Evolutionary conservation across 2,329 filamentous ascomycete genomes (phyloP), one percentile per base, ranked within the genome.

Genomic region (Parastagonospora nodorum): DNA sequence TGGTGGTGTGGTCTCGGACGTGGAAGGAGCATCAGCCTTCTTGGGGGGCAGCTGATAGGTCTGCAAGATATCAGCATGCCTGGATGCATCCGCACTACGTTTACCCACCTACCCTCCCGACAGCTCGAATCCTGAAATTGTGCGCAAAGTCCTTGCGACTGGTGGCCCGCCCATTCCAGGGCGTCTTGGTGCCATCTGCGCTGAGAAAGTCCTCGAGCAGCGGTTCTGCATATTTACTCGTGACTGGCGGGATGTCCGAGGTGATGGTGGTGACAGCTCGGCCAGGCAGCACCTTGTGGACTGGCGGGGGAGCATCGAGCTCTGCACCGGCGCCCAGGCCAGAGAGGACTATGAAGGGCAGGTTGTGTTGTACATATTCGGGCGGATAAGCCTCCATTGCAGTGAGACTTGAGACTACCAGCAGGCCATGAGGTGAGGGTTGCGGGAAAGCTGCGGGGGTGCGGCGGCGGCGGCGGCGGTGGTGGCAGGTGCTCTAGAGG

Each of bases 351-450:
- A 97, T 77, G 50, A 96, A 82, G 31, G 93, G 93, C 64, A 95
- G 82, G 75, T 94, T 95, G 76, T 94, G 92, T 71, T 87, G 85
- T 73, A 96, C 80, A 78, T 92, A 96, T 74, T 88, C 88, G 51
- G 78, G 73, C 47, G 89, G 88, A 75, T 91, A 93, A 64, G 84
- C 89, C 74, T 94, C 88, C 90, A 94, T 94, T 37, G 53, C 62
- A 51, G 58, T 58, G 56, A 28, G 42, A 30, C 62, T 58, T 24
- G 19, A 24, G 50, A 44, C 42, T 41, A 57, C 64, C 66, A 66
- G 58, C 60, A 59, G 55, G 64, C 67, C 68, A 72, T 72, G 55
- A 31, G 36, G 47, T 38, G 19, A 5, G 14, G 15, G 14, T 39
- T 14, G 19, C 19, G 19, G 19, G 19, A 24, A 24, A 24, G 19